Evolutionary conservation across 257 asterid species (phyloP), one percentile per base, ranked within the genome.

Genomic region (Scutellaria galericulata): DNA sequence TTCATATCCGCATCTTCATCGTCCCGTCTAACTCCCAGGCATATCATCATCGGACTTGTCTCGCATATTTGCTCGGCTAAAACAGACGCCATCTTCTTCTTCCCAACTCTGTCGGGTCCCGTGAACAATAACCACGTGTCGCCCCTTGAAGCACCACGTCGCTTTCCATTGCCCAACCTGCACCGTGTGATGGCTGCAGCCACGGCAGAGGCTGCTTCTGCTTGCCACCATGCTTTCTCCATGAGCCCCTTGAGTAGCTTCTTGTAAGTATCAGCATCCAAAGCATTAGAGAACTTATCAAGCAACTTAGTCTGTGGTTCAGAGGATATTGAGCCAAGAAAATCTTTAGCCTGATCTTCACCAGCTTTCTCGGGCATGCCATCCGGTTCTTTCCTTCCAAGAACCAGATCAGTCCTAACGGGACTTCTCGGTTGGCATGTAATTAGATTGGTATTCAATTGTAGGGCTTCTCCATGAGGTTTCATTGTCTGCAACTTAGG

Each of bases 181-280:
- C 97, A 92, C 9, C 86, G 82, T 0, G 97, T 87, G 45, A 95
- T 84, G 39, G 99, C 92, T 0, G 92, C 80, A 41, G 99, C 98
- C 48, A 95, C 88, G 0, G 87, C 86, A 0, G 95, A 80, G 18
- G 98, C 95, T 1, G 99, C 98, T 44, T 94, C 98, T 1, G 88
- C 90, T 74, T 95, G 99, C 99, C 99, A 95, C 99, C 99, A 95
- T 0, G 99, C 95, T 64, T 75, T 86, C 80, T 84, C 98, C 98
- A 88, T 92, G 46, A 95, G 91, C 56, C 96, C 98, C 82, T 88
- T 95, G 54, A 95, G 88, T 56, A 95, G 97, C 78, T 86, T 92
- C 69, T 95, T 95, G 86, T 86, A 95, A 0, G 93, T 78, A 48
- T 88, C 97, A 4, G 97, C 90, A 77, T 94, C 98, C 79, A 86